Evolutionary conservation across 306 rosid species (phyloP).

Genomic region (Rosa multiflora): DNA sequence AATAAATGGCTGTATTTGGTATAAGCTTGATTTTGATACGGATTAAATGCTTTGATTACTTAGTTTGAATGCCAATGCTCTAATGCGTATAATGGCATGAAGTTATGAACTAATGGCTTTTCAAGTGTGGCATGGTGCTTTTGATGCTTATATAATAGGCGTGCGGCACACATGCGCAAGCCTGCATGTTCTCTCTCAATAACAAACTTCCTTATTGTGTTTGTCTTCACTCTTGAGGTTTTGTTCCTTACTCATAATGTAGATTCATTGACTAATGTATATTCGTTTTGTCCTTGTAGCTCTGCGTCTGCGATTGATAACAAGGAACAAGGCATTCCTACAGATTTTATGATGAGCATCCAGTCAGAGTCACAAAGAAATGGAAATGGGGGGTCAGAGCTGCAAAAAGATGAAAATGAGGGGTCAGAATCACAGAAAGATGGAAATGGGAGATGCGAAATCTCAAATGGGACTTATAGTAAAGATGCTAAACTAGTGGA

Average conservation of each 20-base stretch:
- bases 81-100: neutral
- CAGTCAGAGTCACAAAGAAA: constrained; percentile 43
- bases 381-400: constrained; percentile 19
- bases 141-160: neutral
- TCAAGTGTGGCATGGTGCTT: constrained; percentile 13
- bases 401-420: constrained; percentile 14
- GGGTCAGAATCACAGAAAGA: neutral
- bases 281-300: constrained; percentile 22
- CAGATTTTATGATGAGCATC: constrained; percentile 44
- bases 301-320: constrained; percentile 22
- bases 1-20: neutral
- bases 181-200: neutral
- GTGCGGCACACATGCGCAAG: neutral
- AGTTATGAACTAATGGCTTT: constrained; percentile 9
- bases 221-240: neutral
- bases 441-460: constrained; percentile 21
- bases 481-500: constrained; percentile 29
- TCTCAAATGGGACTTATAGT: constrained; percentile 38
- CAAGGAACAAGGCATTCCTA: constrained; percentile 24
- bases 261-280: neutral
- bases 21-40: neutral
- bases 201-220: neutral
- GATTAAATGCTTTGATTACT: neutral
- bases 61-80: constrained; percentile 4
- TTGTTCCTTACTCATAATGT: neutral